Percentiles rank a stretch among this genome's conserved stretches.
Conservation (phyloP, 805 yeast genomes). For the Kluyveromyces dobzhanskii region DNA sequence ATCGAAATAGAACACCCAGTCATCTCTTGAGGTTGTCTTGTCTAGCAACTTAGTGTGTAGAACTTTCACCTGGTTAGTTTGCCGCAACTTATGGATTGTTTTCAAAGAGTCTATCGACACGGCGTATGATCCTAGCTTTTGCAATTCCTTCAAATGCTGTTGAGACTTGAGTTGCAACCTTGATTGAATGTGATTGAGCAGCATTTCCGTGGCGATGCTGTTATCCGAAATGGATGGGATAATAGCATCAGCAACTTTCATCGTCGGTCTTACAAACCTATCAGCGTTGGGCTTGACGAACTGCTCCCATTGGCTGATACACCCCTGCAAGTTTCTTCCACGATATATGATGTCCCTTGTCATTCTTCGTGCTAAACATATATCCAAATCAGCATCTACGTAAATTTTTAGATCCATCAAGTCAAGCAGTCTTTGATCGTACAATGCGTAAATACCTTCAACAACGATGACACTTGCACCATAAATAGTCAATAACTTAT, state of each 20-base stretch:
- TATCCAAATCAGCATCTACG: constrained; percentile 90
- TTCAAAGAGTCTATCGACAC: constrained; percentile 15
- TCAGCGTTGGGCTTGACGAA: constrained; percentile 93
- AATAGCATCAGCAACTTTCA: constrained; percentile 73
- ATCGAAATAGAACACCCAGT: constrained; percentile 80
- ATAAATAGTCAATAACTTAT: constrained; percentile 63
- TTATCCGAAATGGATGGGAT: constrained; percentile 91
- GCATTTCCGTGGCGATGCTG: constrained; percentile 65
- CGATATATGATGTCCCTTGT: constrained; percentile 80
- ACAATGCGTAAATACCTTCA: constrained; percentile 84
- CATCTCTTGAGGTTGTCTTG: constrained; percentile 50
- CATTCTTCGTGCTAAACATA: constrained; percentile 82
- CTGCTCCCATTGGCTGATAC: constrained; percentile 79
- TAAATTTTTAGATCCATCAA: constrained; percentile 81
- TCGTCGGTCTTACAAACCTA: constrained; percentile 62
- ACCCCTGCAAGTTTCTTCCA: constrained; percentile 77
- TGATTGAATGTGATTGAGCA: constrained; percentile 69
- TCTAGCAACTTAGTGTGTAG: constrained; percentile 64
- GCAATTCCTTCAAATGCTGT: constrained; percentile 57
- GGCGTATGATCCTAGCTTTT: constrained; percentile 32
- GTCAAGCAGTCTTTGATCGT: constrained; percentile 57
- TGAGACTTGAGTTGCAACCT: constrained; percentile 59
- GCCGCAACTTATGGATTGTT: constrained; percentile 25
- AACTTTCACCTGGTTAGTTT: constrained; percentile 60
- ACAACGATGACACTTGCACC: constrained; percentile 91